Conservation (phyloP, 805 yeast species). For the Cyberlindnera xishuangbannaensis region DNA sequence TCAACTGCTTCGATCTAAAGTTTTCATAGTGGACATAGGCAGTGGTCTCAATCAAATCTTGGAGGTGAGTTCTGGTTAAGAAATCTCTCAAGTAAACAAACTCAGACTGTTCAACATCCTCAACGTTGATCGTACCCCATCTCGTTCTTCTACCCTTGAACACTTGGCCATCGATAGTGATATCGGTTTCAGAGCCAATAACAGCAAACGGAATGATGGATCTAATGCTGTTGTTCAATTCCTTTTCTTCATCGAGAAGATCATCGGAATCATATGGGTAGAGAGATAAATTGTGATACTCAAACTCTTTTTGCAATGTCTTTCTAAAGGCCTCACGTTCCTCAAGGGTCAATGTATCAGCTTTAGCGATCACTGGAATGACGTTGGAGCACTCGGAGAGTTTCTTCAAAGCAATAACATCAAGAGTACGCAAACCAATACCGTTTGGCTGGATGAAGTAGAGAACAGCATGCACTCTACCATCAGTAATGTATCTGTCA, state of each 20-base stretch:
- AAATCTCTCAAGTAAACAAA: constrained; percentile 92
- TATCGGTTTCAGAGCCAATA: constrained; percentile 81
- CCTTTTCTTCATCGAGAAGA: constrained; percentile 64
- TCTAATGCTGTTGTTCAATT: constrained; percentile 68
- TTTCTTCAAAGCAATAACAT: constrained; percentile 74
- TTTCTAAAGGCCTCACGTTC: constrained; percentile 81
- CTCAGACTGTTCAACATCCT: constrained; percentile 93
- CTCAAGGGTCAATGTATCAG: constrained; percentile 80
- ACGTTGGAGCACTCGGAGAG: constrained; percentile 88
- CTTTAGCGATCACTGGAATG: constrained; percentile 91
- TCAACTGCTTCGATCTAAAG: constrained; percentile 89
- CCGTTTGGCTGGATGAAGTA: constrained; percentile 89
- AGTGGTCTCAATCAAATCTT: constrained; percentile 92
- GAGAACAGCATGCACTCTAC: constrained; percentile 89
- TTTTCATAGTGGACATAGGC: constrained; percentile 83
- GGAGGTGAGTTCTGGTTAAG: constrained; percentile 90
- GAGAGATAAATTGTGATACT: constrained; percentile 62
- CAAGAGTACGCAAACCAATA: constrained; percentile 78
- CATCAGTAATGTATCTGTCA: constrained; percentile 73
- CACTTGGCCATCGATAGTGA: constrained; percentile 68
- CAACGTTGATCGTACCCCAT: constrained; percentile 92
- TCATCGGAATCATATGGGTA: constrained; percentile 79
- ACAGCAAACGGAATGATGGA: constrained; percentile 88
- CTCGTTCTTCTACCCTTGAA: constrained; percentile 88
- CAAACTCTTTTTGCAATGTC: constrained; percentile 69